Evolutionary conservation across 2,329 filamentous ascomycete genomes (phyloP).

Genomic region (Colletotrichum lupini): DNA sequence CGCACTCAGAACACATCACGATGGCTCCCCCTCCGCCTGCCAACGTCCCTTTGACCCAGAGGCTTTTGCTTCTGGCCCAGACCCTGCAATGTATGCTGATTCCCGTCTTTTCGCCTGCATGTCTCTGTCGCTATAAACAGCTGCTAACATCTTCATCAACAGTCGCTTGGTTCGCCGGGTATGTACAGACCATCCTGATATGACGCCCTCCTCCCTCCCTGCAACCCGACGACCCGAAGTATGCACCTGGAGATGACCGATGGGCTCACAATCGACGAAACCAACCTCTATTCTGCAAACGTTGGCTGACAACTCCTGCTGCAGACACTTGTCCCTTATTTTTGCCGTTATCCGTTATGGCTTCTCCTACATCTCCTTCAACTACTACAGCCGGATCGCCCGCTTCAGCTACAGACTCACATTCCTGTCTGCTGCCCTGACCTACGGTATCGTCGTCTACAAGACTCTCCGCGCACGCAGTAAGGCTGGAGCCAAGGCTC

Average conservation of each 20-base stretch:
- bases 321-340: conserved; percentile 87
- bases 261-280: neutral
- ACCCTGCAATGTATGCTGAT: conserved; percentile 86
- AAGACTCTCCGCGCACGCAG: conserved; percentile 92
- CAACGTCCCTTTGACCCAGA: conserved; percentile 76
- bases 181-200: conserved; percentile 54
- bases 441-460: conserved; percentile 98
- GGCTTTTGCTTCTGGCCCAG: conserved; percentile 82
- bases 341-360: conserved; percentile 84
- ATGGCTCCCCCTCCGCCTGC: conserved; percentile 76
- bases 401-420: conserved; percentile 88
- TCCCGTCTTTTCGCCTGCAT: conserved; percentile 19
- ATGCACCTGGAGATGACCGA: conserved; percentile 1
- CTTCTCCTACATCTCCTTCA: conserved; percentile 89
- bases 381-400: conserved; percentile 82
- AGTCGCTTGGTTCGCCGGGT: conserved; percentile 87
- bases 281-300: neutral
- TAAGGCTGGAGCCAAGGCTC: conserved; percentile 75
- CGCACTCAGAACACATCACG: neutral
- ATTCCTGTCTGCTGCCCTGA: conserved; percentile 88
- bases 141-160: conserved; percentile 48
- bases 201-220: conserved; percentile 29
- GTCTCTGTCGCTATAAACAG: conserved; percentile 38
- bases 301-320: neutral
- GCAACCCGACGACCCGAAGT: conserved; percentile 19